Conservation (phyloP, 2,329 filamentous ascomycete genomes). For the Chaetoscypha palmicola region DNA sequence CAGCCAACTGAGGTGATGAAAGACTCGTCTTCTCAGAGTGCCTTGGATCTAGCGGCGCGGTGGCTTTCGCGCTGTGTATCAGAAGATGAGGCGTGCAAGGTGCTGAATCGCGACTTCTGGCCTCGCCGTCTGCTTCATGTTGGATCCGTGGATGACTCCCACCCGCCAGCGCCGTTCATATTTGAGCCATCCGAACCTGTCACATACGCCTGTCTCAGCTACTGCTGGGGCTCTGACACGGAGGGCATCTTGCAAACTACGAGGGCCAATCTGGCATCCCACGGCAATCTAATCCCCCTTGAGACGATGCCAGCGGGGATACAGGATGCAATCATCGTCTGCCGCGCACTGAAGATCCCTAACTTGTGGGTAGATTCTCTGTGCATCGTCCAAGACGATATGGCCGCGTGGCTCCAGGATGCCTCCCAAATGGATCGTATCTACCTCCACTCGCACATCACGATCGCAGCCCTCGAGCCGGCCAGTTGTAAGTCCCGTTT, state of each 20-base stretch:
- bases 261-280: neutral
- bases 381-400: constrained; percentile 27
- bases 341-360: neutral
- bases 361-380: too few relatives aligned
- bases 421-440: constrained; percentile 20
- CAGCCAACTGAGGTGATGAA: too few relatives aligned
- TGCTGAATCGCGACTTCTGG: neutral
- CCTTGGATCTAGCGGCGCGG: neutral
- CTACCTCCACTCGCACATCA: constrained; percentile 22
- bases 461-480: constrained; percentile 13
- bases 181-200: constrained; percentile 1
- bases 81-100: constrained; percentile 2
- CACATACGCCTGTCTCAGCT: constrained; percentile 7
- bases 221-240: constrained; percentile 7
- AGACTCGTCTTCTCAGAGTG: too few relatives aligned
- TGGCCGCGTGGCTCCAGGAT: constrained; percentile 21
- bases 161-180: constrained; percentile 2
- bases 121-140: constrained; percentile 6
- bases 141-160: neutral
- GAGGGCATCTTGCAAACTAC: constrained; percentile 3
- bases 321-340: neutral
- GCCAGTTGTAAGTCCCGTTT: constrained; percentile 4
- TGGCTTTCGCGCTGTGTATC: constrained; percentile 3
- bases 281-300: neutral
- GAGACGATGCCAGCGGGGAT: neutral